phyloP scores from a whole-genome alignment of 2,329 filamentous ascomycete species.

The Teratosphaeria gauchensis region DNA sequence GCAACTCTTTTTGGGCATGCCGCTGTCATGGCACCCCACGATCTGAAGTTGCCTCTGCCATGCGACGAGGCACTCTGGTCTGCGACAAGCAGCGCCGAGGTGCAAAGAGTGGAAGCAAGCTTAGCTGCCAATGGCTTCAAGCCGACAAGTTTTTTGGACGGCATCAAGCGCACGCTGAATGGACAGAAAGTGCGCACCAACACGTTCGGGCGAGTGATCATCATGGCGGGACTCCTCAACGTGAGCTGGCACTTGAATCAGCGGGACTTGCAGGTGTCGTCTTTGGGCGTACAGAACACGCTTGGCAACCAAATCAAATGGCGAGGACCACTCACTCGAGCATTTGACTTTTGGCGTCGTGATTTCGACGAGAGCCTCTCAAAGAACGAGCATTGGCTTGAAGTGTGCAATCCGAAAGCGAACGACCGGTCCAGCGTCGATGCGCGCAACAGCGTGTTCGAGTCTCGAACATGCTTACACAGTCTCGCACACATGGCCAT shows the following conservation, averaged over 20 bases:
- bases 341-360: slow-evolving; percentile 87
- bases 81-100: slow-evolving; percentile 77
- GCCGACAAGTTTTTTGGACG: slow-evolving; percentile 79
- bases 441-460: slow-evolving; percentile 64
- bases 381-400: slow-evolving; percentile 34
- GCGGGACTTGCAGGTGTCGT: slow-evolving; percentile 83
- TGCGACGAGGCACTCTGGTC: slow-evolving; percentile 92
- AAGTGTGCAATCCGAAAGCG: slow-evolving; percentile 24
- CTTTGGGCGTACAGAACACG: slow-evolving; percentile 68
- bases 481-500: slow-evolving; percentile 96
- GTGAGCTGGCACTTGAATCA: slow-evolving; percentile 98
- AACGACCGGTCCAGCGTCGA: slow-evolving; percentile 22
- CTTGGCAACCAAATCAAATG: slow-evolving; percentile 85
- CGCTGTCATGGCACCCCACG: slow-evolving; percentile 92
- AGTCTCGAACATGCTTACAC: slow-evolving; percentile 80
- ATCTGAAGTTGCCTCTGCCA: slow-evolving; percentile 81
- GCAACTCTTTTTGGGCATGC: slow-evolving; percentile 97
- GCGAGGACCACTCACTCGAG: slow-evolving; percentile 72
- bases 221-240: slow-evolving; percentile 89
- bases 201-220: slow-evolving; percentile 80
- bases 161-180: slow-evolving; percentile 78
- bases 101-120: slow-evolving; percentile 71
- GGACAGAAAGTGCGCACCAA: slow-evolving; percentile 82
- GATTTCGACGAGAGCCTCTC: slow-evolving; percentile 79
- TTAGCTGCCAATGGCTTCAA: slow-evolving; percentile 74